Percentiles rank a stretch among this genome's conserved stretches.
Evolutionary conservation across 345 rosid species (phyloP).

Genomic region (Ricinus communis): DNA sequence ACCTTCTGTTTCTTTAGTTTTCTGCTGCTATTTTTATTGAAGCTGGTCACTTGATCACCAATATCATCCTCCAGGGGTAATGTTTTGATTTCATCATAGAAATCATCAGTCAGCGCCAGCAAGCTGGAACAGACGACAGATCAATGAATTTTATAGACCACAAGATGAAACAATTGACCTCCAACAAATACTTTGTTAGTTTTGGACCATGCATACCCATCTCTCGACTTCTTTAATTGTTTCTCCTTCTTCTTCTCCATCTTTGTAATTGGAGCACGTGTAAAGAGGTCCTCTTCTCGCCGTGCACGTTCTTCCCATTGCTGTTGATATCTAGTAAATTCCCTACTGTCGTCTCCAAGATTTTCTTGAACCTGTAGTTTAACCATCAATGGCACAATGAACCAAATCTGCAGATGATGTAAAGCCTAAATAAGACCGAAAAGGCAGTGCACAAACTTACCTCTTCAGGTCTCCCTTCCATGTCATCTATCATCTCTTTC

Average conservation of each 20-base stretch:
- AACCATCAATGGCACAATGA: slow-evolving; percentile 17
- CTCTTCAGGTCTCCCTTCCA: slow-evolving; percentile 88
- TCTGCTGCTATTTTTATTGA: slow-evolving; percentile 31
- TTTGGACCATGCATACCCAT: slow-evolving; percentile 54
- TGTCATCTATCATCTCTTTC: slow-evolving; percentile 69
- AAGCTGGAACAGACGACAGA: slow-evolving; percentile 51
- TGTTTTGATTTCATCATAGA: slow-evolving; percentile 64
- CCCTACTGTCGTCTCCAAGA: slow-evolving; percentile 68
- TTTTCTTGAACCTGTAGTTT: slow-evolving; percentile 61
- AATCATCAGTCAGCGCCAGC: slow-evolving; percentile 66
- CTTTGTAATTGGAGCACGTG: slow-evolving; percentile 68
- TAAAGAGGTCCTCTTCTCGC: slow-evolving; percentile 79
- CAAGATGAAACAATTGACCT: not conserved
- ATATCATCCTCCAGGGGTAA: slow-evolving; percentile 49
- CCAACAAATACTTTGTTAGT: not conserved
- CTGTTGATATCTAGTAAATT: slow-evolving; percentile 53
- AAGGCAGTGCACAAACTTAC: slow-evolving; percentile 34
- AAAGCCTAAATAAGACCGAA: slow-evolving; percentile 9
- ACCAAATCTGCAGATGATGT: slow-evolving; percentile 2
- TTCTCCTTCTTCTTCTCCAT: slow-evolving; percentile 69
- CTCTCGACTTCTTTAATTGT: slow-evolving; percentile 68
- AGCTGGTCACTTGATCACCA: slow-evolving; percentile 31
- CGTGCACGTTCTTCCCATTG: slow-evolving; percentile 61
- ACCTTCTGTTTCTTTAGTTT: slow-evolving; percentile 73
- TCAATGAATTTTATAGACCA: not conserved